Evolutionary conservation across 305 asterid species (phyloP).

Genomic region (Euphrasia arctica): DNA sequence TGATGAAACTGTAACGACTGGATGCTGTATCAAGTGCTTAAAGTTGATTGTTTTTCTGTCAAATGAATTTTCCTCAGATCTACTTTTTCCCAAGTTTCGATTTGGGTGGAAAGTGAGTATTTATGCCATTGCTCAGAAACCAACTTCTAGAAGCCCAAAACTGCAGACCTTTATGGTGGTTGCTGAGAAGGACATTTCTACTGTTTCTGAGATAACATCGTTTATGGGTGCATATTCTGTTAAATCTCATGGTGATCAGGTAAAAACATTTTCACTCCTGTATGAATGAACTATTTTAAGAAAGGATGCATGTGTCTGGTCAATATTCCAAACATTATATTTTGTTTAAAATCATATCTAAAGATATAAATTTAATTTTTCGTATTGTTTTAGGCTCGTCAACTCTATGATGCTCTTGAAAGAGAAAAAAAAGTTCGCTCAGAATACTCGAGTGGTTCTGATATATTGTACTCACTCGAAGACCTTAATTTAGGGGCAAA

Average conservation of each 20-base stretch:
- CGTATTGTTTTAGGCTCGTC: constrained; percentile 48
- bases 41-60: constrained; percentile 21
- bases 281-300: constrained; percentile 27
- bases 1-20: constrained; percentile 14
- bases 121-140: constrained; percentile 53
- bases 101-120: constrained; percentile 86
- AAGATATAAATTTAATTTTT: constrained; percentile 13
- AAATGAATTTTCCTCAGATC: constrained; percentile 43
- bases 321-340: constrained; percentile 3
- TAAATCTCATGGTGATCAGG: constrained; percentile 61
- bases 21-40: constrained; percentile 13
- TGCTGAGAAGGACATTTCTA: constrained; percentile 59
- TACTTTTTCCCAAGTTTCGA: constrained; percentile 74
- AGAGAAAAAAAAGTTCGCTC: constrained; percentile 57
- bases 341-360: neutral
- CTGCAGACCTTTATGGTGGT: constrained; percentile 82
- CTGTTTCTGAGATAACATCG: constrained; percentile 51
- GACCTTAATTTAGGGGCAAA: constrained; percentile 77
- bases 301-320: constrained; percentile 12
- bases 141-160: constrained; percentile 41
- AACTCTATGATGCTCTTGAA: constrained; percentile 59
- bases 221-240: constrained; percentile 39
- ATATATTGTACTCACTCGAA: constrained; percentile 64
- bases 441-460: constrained; percentile 46
- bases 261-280: constrained; percentile 32